Base-by-base conservation (phyloP, 108 stramenopile species). In the Cyclotella cryptica region DNA sequence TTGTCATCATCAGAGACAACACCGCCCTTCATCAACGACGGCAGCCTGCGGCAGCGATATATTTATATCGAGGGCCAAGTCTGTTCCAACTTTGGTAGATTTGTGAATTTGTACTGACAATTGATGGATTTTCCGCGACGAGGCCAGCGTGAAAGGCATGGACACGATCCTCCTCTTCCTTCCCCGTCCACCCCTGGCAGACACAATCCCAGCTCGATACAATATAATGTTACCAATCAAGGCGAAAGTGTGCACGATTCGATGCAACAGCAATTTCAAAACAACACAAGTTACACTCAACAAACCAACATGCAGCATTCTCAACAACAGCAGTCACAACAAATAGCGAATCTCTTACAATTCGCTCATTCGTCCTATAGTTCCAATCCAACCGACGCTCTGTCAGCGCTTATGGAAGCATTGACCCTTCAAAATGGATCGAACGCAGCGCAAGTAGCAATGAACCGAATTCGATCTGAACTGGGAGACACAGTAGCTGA, bases 321-420 rank as follows among this genome's bases (percentile, higher is more conserved):
- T 24, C 65, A 55, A 68, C 71, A 55, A 24, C 75, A 64, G 40
- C 64, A 70, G 29, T 64, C 52, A 24, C 61, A 83, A 53, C 61
- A 78, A 47, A 81, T 86, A 39, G 81, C 82, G 18, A 41, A 72
- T 42, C 69, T 86, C n/a, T 71, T 87, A 18, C 66, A 78, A 35
- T 85, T 55, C 51, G 86, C 86, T 1, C 53, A 74, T 42, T 57
- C 84, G 49, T 85, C 77, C 29, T 84, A 85, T 71, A 66, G 66
- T 21, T 64, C 74, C 17, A 72, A 83, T 64, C 86, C 86, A 17
- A 87, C 75, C 10, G 86, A 87, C 27, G 74, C 79, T 29, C 68
- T 87, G 0, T 71, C 80, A 3, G 84, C 86, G 8, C 60, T 87
- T 41, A 78, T 87, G 84, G 68, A 79, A 35, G 86, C 86, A 11